phyloP scores from a whole-genome alignment of 495 filamentous ascomycete genomes.

The Aspergillus heteromorphus region DNA sequence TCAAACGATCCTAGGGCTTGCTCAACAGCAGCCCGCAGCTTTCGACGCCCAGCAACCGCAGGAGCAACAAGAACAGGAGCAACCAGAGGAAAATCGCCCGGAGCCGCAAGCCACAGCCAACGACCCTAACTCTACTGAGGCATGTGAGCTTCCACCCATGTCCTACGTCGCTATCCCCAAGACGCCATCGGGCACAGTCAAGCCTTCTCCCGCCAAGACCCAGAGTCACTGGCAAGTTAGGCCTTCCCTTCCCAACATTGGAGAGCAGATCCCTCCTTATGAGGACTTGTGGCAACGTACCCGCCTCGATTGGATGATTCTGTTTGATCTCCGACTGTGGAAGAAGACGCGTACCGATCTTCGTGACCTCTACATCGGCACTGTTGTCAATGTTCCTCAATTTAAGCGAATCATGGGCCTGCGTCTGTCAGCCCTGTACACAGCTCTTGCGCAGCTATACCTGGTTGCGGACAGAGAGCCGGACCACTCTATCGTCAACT shows the following conservation, averaged over 20 bases:
- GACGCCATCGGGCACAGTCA: slow-evolving; percentile 28
- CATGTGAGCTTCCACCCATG: slow-evolving; percentile 7
- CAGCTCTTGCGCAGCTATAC: slow-evolving; percentile 86
- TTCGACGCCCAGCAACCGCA: neutral
- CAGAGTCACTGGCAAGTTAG: slow-evolving; percentile 84
- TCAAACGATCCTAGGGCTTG: slow-evolving; percentile 58
- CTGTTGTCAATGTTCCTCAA: slow-evolving; percentile 86
- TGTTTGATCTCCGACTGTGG: slow-evolving; percentile 96
- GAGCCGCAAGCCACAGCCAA: slow-evolving; percentile 51
- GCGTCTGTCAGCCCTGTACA: slow-evolving; percentile 89
- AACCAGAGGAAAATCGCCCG: slow-evolving; percentile 49
- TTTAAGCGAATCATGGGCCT: slow-evolving; percentile 96
- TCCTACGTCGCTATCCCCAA: slow-evolving; percentile 34
- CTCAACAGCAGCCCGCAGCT: neutral
- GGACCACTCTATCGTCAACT: slow-evolving; percentile 96
- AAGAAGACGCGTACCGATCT: slow-evolving; percentile 88
- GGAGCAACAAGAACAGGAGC: slow-evolving; percentile 1
- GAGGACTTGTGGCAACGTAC: slow-evolving; percentile 86
- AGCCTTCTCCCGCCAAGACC: slow-evolving; percentile 38
- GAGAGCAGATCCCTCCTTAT: slow-evolving; percentile 56
- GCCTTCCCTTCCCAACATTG: slow-evolving; percentile 54
- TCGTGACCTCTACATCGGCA: slow-evolving; percentile 91
- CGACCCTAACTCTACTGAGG: slow-evolving; percentile 54
- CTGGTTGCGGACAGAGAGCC: slow-evolving; percentile 94
- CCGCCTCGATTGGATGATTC: slow-evolving; percentile 87